These are phyloP conservation scores for Pichia sp. DNA, from an alignment of 1,139 yeast genomes.

Conservation along the genomic window DNA sequence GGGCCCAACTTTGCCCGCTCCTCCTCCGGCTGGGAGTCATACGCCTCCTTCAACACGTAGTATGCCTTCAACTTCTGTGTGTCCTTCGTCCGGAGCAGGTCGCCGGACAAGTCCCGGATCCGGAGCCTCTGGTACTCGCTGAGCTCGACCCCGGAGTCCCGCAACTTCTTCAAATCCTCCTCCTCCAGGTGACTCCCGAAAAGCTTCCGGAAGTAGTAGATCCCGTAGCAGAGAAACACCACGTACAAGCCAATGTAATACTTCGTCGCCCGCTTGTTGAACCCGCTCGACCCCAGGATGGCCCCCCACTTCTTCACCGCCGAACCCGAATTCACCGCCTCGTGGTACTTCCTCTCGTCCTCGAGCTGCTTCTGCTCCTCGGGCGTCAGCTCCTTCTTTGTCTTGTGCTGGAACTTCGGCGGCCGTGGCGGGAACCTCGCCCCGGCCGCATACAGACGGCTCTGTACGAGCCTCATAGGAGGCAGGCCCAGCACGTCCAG, in stretches of 20 bases:
- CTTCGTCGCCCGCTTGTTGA: slow-evolving; percentile 45
- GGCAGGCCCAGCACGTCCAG: neutral
- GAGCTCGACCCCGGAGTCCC: slow-evolving; percentile 40
- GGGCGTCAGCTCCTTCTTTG: slow-evolving; percentile 26
- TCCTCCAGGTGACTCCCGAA: slow-evolving; percentile 63
- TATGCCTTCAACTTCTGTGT: slow-evolving; percentile 43
- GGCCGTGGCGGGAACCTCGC: slow-evolving; percentile 16
- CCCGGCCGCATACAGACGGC: neutral
- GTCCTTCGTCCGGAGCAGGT: slow-evolving; percentile 38
- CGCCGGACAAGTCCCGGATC: slow-evolving; percentile 49
- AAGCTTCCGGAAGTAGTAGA: slow-evolving; percentile 62
- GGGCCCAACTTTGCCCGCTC: slow-evolving; percentile 21
- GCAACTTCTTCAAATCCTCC: slow-evolving; percentile 39
- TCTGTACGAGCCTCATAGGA: neutral
- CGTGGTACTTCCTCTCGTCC: slow-evolving; percentile 27
- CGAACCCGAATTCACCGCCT: slow-evolving; percentile 32
- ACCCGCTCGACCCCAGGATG: slow-evolving; percentile 39
- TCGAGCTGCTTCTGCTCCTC: slow-evolving; percentile 28
- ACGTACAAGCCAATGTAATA: slow-evolving; percentile 57
- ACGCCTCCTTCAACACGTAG: slow-evolving; percentile 47
- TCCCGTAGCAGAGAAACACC: slow-evolving; percentile 54
- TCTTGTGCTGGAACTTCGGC: slow-evolving; percentile 25
- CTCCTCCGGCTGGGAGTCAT: slow-evolving; percentile 35
- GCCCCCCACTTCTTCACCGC: slow-evolving; percentile 42
- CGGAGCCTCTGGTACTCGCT: slow-evolving; percentile 63